Evolutionary conservation across 106 monocot genomes (phyloP).

Genomic region (Acanthochlamys bracteata): DNA sequence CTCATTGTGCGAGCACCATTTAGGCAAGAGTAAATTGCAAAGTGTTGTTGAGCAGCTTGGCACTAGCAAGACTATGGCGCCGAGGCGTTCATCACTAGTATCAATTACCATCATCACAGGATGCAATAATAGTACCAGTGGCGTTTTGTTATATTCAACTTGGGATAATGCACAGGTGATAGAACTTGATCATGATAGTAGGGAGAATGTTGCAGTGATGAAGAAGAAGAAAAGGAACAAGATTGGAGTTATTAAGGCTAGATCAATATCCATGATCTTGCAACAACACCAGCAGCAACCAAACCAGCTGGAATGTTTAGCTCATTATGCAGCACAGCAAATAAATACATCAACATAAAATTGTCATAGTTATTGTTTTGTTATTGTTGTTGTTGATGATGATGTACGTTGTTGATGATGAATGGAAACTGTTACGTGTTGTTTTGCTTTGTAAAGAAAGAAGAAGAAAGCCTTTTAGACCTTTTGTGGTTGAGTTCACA

Average conservation of each 20-base stretch:
- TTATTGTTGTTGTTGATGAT: too few relatives aligned
- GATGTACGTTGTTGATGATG: too few relatives aligned
- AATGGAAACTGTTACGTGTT: too few relatives aligned
- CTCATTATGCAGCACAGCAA: too few relatives aligned
- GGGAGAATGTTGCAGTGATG: neutral
- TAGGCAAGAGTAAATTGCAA: slow-evolving; percentile 1
- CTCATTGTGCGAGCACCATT: slow-evolving; percentile 11
- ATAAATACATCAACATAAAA: too few relatives aligned
- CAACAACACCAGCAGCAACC: too few relatives aligned
- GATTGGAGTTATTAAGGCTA: neutral
- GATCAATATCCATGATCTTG: neutral
- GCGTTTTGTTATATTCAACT: neutral
- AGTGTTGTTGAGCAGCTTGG: neutral
- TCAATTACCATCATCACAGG: neutral
- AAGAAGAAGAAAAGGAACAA: slow-evolving; percentile 3
- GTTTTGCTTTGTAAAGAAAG: too few relatives aligned
- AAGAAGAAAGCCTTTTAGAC: too few relatives aligned
- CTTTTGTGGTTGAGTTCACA: too few relatives aligned
- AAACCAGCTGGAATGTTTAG: too few relatives aligned
- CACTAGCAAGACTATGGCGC: neutral
- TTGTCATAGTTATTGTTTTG: too few relatives aligned
- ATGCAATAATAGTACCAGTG: neutral
- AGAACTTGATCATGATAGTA: neutral
- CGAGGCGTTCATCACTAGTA: neutral
- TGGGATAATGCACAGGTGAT: neutral